Percentiles rank a stretch among this genome's conserved stretches.
Evolutionary conservation across 2,329 filamentous ascomycete species (phyloP).

Genomic region (Beauveria australis): DNA sequence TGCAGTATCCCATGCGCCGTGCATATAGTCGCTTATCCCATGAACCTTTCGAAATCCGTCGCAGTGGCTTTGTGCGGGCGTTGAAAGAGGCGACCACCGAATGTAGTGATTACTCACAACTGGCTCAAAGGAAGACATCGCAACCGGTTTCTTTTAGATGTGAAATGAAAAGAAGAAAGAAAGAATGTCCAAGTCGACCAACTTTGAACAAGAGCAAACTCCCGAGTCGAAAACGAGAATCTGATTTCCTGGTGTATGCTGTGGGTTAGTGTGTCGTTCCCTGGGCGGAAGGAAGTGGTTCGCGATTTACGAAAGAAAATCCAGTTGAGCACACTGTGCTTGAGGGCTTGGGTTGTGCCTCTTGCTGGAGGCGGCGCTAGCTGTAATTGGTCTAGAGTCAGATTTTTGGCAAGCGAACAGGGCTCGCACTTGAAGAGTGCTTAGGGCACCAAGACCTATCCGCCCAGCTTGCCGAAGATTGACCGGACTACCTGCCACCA

Average conservation of each 20-base stretch:
- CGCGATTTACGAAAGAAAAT: conserved; percentile 33
- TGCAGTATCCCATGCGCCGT: not conserved
- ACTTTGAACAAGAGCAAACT: conserved; percentile 25
- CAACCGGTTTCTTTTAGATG: conserved; percentile 31
- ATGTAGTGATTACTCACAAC: conserved; percentile 48
- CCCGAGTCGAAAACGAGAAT: conserved; percentile 31
- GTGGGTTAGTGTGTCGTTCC: conserved; percentile 32
- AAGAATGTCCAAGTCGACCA: conserved; percentile 26
- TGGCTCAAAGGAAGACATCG: conserved; percentile 63
- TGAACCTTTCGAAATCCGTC: not conserved
- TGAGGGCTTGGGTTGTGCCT: conserved; percentile 31
- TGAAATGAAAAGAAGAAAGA: conserved; percentile 21
- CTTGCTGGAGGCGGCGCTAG: conserved; percentile 23
- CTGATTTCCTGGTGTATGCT: conserved; percentile 29
- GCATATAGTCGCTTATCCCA: not conserved
- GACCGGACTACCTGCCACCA: conserved; percentile 15
- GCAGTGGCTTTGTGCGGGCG: not conserved
- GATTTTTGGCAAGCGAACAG: conserved; percentile 28
- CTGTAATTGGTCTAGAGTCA: conserved; percentile 22
- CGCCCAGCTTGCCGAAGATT: conserved; percentile 20
- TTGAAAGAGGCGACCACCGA: not conserved
- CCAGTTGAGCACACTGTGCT: conserved; percentile 23
- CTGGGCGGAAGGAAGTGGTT: conserved; percentile 28
- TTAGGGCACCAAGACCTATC: conserved; percentile 37
- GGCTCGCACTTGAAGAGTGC: conserved; percentile 21